Base-by-base conservation (phyloP, 352 stramenopile genomes). In the Globisporangium middletonii region DNA sequence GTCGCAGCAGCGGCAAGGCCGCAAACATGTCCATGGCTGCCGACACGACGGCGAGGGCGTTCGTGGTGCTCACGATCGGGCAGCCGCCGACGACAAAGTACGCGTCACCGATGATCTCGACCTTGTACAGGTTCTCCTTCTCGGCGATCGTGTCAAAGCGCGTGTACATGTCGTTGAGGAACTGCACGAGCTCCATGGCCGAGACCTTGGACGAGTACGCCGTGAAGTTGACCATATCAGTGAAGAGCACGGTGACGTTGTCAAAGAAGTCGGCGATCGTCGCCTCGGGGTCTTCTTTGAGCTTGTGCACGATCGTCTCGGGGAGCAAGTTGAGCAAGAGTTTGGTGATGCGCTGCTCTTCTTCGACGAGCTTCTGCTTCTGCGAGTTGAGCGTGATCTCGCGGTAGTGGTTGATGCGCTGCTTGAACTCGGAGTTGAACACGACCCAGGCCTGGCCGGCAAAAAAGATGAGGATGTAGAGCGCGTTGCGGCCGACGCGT, bases 161-260 rank as follows among this genome's bases (percentile, higher is more conserved):
- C 28, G 86, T 93, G 66, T 92, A 97, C 71, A 95, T 87, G 50
- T 86, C 83, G 64, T 96, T 93, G 35, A 96, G 69, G 52, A 95
- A 88, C 57, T 92, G 79, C n/a, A 96, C 82, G 13, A 96, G 66
- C 58, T 95, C 78, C 70, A 91, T 91, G 30, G 83, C 79, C 15
- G 71, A 84, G 19, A 95, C 77, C 51, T 91, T 87, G 52, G 72
- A 86, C 59, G 77, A 92, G 53, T 92, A 92, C 0, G 73, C 73
- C 27, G 81, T 89, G 58, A 96, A 96, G 55, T 95, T 87, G 57
- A 88, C 80, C 74, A 94, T 89, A 50, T 92, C 83, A 30, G 79
- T 90, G 65, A 94, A 94, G 1, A 94, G 52, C n/a, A 93, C 77
- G 0, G 86, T 95, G 47, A 93, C 85, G 46, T 91, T 87, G 57